Base-by-base conservation (phyloP, 257 asterid species). In the Solanum appendiculatum region DNA sequence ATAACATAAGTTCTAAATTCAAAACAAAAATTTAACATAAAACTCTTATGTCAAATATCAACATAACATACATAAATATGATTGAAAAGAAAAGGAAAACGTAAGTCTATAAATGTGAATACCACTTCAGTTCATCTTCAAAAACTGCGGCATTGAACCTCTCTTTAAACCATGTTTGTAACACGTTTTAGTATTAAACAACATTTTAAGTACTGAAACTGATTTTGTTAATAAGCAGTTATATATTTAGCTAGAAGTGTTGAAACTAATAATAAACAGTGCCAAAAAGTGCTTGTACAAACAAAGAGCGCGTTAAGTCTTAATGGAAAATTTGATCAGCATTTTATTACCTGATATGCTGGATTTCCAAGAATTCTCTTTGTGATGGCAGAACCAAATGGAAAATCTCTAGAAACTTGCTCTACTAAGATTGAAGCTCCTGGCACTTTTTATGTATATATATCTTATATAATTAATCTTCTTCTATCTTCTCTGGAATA, bases 321-420 rank as follows among this genome's bases (percentile, higher is more conserved):
- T 21, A 0, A 20, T 0, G 70, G 27, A 54, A 0, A 73, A 23
- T 23, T 39, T 25, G 39, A 56, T 36, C 75, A 60, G 25, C 51
- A 34, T 5, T 64, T 3, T 18, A 56, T 4, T 10, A 90, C 94
- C 92, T 92, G 95, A 75, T 92, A 91, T 5, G 33, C 86, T 25
- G 69, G 82, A 64, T 93, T 92, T 75, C 92, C 92, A 20, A 93
- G 77, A 73, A 93, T 87, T 81, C 88, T 87, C 4, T 84, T 87
- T 34, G 91, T 87, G 27, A 93, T 91, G 6, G 95, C 94, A 64
- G 94, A 92, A 87, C 94, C 93, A 73, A 93, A 87, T 82, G 92
- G 92, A 70, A 93, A 93, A 78, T 92, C 92, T 68, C 69, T 93
- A 12, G 91, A 87, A 4, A 86, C 77, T 86, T 93, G 95, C 20